phyloP scores from a whole-genome alignment of 345 rosid genomes.

The Turritis glabra region DNA sequence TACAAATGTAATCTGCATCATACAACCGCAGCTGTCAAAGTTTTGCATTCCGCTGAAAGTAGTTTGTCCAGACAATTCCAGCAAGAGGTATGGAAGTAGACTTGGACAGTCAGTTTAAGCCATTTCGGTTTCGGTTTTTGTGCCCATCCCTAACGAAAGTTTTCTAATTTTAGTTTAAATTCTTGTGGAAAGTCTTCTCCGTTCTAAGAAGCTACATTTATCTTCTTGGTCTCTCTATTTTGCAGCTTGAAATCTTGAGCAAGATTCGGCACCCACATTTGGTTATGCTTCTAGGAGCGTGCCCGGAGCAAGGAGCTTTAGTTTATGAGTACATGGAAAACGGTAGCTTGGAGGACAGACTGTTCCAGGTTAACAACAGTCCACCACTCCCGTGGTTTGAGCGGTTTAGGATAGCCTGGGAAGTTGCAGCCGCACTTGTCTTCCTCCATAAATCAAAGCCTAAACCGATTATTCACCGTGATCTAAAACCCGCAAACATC shows the following conservation, averaged over 20 bases:
- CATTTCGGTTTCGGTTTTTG: not conserved
- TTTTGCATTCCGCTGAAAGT: constrained; percentile 35
- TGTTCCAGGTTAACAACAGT: constrained; percentile 51
- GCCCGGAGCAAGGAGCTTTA: constrained; percentile 74
- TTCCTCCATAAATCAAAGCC: constrained; percentile 89
- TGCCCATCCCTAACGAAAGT: not conserved
- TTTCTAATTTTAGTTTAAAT: not conserved
- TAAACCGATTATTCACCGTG: constrained; percentile 80
- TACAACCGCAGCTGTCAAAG: constrained; percentile 46
- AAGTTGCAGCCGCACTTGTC: constrained; percentile 78
- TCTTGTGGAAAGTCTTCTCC: not conserved
- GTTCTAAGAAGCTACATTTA: not conserved
- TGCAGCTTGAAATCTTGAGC: constrained; percentile 87
- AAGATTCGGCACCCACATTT: constrained; percentile 83
- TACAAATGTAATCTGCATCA: constrained; percentile 44
- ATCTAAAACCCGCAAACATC: constrained; percentile 92
- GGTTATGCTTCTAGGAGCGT: constrained; percentile 92
- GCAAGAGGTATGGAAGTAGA: constrained; percentile 39
- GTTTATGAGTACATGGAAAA: constrained; percentile 91
- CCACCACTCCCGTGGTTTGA: constrained; percentile 85
- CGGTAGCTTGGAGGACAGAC: constrained; percentile 81
- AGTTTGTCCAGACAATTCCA: constrained; percentile 36
- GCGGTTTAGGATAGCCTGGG: constrained; percentile 82
- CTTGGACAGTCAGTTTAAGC: not conserved
- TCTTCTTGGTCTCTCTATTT: constrained; percentile 9